Evolutionary conservation across 75 land plant genomes (phyloP), one percentile per base, ranked within the genome.

Genomic region (Pseudotsuga menziesii): DNA sequence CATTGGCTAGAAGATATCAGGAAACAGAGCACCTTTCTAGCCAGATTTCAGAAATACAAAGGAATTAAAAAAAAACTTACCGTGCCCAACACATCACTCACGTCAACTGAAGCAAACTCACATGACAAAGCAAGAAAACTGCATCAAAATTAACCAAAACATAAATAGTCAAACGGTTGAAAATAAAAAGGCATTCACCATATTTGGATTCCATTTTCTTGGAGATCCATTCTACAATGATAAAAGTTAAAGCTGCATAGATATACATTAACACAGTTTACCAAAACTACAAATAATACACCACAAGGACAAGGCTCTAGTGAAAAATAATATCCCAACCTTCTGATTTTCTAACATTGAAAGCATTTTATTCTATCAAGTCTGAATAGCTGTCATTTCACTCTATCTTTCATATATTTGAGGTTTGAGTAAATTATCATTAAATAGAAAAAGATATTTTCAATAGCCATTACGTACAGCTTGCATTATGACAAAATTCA

Each of bases 51-150:
- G 41, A 16, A 36, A 39, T 36, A 48, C 25, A 20, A 12, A n/a
- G 17, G 3, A 39, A 48, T 48, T 41, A 73, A 5, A 39, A 67
- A 80, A 41, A 29, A 77, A 88, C 98, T 92, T 91, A 97, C 99
- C 59, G 99, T 97, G 80, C 99, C 99, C 79, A 97, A 74, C 57
- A 87, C 90, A 79, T 97, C 99, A 39, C 91, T 93, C 69, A 97
- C 99, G 77, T 97, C 99, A 64, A 97, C 94, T 41, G 99, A 92
- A 39, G 98, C 98, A 84, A 97, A 97, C 79, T 97, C 99, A 83
- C 99, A 97, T 35, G 99, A 97, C n/a, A 97, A 88, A 27, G 96
- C 91, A 35, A 98, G 98, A 86, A 97, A 95, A 83, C 99, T 97
- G 79, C 89, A 86, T 73, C 11, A n/a, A 58, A 20, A 82, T 60